Conservation (phyloP, 2,329 filamentous ascomycete genomes). For the Pseudocercospora macadamiae region DNA sequence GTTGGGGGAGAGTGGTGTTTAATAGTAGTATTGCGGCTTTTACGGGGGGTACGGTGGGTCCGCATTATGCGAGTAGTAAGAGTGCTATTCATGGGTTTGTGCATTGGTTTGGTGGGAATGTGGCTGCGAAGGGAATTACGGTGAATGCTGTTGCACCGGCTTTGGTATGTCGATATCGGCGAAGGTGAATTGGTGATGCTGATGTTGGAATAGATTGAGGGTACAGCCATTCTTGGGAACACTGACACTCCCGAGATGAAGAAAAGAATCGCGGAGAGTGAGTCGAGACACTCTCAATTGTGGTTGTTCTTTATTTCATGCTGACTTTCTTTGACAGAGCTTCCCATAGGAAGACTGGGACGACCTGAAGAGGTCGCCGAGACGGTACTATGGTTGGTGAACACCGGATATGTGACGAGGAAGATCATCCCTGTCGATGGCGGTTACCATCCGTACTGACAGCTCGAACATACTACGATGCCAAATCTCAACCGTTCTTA, state of each 20-base stretch:
- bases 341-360: constrained; percentile 51
- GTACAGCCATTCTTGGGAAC: constrained; percentile 47
- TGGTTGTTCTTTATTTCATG: background rate
- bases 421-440: constrained; percentile 50
- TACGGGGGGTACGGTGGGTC: constrained; percentile 45
- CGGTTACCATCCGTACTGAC: constrained; percentile 40
- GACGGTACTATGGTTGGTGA: constrained; percentile 52
- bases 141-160: constrained; percentile 55
- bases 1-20: constrained; percentile 44
- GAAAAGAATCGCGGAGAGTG: constrained; percentile 37
- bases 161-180: constrained; percentile 37
- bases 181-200: background rate
- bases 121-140: constrained; percentile 50
- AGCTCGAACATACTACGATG: too few species aligned
- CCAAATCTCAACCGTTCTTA: too few species aligned
- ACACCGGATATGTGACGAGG: constrained; percentile 51
- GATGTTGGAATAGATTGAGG: constrained; percentile 32
- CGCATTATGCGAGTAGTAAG: constrained; percentile 47
- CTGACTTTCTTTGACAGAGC: constrained; percentile 32
- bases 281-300: constrained; percentile 17
- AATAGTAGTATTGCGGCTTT: constrained; percentile 44
- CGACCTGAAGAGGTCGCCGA: constrained; percentile 52
- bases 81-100: constrained; percentile 52
- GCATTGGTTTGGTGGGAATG: constrained; percentile 49
- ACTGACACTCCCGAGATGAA: constrained; percentile 39